Conservation (phyloP, 805 yeast species). For the Cyberlindnera galapagoensis region DNA sequence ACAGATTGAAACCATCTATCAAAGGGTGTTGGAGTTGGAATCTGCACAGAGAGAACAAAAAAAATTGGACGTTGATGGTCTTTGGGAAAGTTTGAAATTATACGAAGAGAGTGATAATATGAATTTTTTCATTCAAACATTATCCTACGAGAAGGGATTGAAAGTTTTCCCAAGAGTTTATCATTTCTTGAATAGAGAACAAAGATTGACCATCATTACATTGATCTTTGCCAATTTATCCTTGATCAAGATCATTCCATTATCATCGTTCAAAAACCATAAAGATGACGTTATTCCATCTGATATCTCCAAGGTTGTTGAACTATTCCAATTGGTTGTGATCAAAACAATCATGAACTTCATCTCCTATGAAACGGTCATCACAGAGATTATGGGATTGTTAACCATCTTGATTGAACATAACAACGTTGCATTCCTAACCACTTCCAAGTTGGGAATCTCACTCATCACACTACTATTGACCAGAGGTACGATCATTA, state of each 20-base stretch:
- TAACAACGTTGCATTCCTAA: constrained; percentile 52
- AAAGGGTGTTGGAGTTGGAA: constrained; percentile 72
- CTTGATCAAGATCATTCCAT: constrained; percentile 66
- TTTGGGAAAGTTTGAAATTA: constrained; percentile 78
- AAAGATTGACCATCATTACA: constrained; percentile 69
- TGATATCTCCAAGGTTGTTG: constrained; percentile 53
- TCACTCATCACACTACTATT: constrained; percentile 84
- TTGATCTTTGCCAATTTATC: constrained; percentile 76
- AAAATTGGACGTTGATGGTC: constrained; percentile 37
- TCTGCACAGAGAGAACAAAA: constrained; percentile 58
- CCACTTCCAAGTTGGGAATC: constrained; percentile 70
- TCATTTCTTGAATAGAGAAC: constrained; percentile 71
- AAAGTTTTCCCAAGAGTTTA: constrained; percentile 84
- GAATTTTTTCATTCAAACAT: constrained; percentile 75
- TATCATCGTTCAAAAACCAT: constrained; percentile 73
- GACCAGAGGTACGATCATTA: constrained; percentile 86
- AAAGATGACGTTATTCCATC: constrained; percentile 45
- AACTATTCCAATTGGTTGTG: constrained; percentile 72
- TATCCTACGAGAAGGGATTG: constrained; percentile 81
- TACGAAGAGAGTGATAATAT: constrained; percentile 45
- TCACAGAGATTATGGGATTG: constrained; percentile 72
- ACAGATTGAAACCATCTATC: constrained; percentile 72
- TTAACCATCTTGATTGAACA: constrained; percentile 63
- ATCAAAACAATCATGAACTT: constrained; percentile 80
- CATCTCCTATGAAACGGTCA: constrained; percentile 68